Evolutionary conservation across 2,329 filamentous ascomycete genomes (phyloP), one percentile per base, ranked within the genome.

Genomic region (Zopfia rhizophila): DNA sequence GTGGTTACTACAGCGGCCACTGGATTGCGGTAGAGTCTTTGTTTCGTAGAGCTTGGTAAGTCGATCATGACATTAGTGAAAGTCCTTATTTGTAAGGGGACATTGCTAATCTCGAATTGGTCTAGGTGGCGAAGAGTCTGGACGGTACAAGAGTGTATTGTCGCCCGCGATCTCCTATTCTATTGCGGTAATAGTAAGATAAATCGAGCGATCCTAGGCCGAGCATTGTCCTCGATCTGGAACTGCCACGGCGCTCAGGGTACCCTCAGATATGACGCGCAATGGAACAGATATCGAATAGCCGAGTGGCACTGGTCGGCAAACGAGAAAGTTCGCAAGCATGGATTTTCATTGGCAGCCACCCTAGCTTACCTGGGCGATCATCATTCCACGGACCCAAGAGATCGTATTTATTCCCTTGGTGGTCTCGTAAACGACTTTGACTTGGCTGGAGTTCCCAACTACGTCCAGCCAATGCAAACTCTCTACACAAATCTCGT

Each of bases 171-270:
- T 7, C 7, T n/a, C 12, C 8, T 8, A 16, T 32, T 32, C 29
- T 32, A 32, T 16, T 32, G 29, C 14, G 29, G 29, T n/a, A 27
- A 27, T 27, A n/a, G n/a, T 8, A 27, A n/a, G 8, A 27, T 27
- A 8, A n/a, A n/a, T 27, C 24, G 24, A 8, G n/a, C 8, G 8
- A 8, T n/a, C 8, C n/a, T 27, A 8, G n/a, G n/a, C 8, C n/a
- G 8, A n/a, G 24, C 24, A 8, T 8, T 27, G 24, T 27, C 8
- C n/a, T 27, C 24, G 8, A 27, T 27, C 8, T 27, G 24, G 24
- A 8, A 8, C 8, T 27, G 24, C n/a, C 8, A 27, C n/a, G 24
- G 24, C 8, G 8, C 8, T 27, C 8, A 27, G 8, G n/a, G n/a
- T n/a, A 27, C 24, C 24, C 8, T 27, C 24, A 27, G 8, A n/a